phyloP scores from a whole-genome alignment of 805 yeast species.

The Brettanomyces nanus region DNA sequence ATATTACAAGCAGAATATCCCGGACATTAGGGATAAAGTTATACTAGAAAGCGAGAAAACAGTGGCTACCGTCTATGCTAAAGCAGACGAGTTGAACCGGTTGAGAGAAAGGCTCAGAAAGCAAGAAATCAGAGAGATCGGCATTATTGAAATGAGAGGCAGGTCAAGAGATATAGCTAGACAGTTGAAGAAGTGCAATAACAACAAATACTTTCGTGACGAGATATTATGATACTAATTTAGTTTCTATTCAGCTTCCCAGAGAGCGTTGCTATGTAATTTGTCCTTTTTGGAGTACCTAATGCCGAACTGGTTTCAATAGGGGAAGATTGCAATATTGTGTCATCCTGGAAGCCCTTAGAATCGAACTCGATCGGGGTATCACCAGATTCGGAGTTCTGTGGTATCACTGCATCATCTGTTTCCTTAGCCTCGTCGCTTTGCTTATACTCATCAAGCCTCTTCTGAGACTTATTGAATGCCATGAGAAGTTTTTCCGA shows the following conservation, averaged over 20 bases:
- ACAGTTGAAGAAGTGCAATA: slow-evolving; percentile 55
- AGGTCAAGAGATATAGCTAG: slow-evolving; percentile 26
- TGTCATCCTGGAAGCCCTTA: slow-evolving; percentile 2
- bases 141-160: slow-evolving; percentile 13
- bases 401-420: slow-evolving; percentile 3
- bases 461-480: slow-evolving; percentile 40
- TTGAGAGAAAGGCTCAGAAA: slow-evolving; percentile 13
- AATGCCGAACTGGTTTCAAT: slow-evolving; percentile 11
- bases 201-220: slow-evolving; percentile 63
- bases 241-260: slow-evolving; percentile 15
- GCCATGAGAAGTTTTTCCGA: slow-evolving; percentile 31
- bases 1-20: slow-evolving; percentile 52
- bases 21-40: slow-evolving; percentile 32
- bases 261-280: slow-evolving; percentile 18
- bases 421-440: slow-evolving; percentile 5
- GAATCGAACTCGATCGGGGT: neutral
- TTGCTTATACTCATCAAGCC: slow-evolving; percentile 17
- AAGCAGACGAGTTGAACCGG: slow-evolving; percentile 12
- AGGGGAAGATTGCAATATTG: slow-evolving; percentile 8
- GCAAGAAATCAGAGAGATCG: slow-evolving; percentile 38
- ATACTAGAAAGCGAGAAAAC: slow-evolving; percentile 59
- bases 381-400: neutral
- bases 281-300: slow-evolving; percentile 7
- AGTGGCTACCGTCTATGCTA: slow-evolving; percentile 13
- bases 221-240: slow-evolving; percentile 7